Evolutionary conservation across 1,284 basidiomycete species (phyloP), one percentile per base, ranked within the genome.

Genomic region (Ceratobasidium sp.): DNA sequence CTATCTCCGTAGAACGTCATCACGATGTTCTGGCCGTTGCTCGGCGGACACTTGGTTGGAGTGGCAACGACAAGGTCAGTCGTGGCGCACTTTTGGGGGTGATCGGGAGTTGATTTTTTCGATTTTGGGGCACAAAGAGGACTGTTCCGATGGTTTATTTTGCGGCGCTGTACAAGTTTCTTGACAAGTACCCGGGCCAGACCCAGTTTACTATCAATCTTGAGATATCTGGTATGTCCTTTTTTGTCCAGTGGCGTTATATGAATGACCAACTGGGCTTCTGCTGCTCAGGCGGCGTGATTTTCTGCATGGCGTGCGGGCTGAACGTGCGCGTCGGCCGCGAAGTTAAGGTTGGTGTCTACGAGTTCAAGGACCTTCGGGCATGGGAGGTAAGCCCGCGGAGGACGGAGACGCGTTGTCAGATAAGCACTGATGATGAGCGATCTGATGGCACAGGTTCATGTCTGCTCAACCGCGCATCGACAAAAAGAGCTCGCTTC

Each of bases 141-240:
- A 22, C 59, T 44, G 33, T 75, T 4, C 71, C 76, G 36, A 36
- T 48, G 31, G 24, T 54, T 22, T 77, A 77, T 60, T 41, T 74
- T 7, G 50, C 45, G 27, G 63, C 66, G 19, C 53, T 77, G 19
- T 29, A 47, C 19, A 47, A 51, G 48, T 73, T 69, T 47, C 51
- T 74, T 33, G 36, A 51, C 31, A 62, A 36, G 27, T 57, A 75
- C 31, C 75, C 76, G 5, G 15, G 71, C 22, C 64, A 71, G 31
- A 62, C 59, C 62, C 44, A 74, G n/a, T 77, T 77, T 36, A 17
- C 74, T 45, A 64, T 77, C 17, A 75, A 77, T 53, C 48, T 73
- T 15, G 51, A 59, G 6, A 69, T 74, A 17, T 57, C 29, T 1
- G 74, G 71, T 59, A 56, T 44, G 63, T 51, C 44, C 44, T n/a